Base-by-base conservation (phyloP, 2,329 filamentous ascomycete species). In the Elsinoe fawcettii region DNA sequence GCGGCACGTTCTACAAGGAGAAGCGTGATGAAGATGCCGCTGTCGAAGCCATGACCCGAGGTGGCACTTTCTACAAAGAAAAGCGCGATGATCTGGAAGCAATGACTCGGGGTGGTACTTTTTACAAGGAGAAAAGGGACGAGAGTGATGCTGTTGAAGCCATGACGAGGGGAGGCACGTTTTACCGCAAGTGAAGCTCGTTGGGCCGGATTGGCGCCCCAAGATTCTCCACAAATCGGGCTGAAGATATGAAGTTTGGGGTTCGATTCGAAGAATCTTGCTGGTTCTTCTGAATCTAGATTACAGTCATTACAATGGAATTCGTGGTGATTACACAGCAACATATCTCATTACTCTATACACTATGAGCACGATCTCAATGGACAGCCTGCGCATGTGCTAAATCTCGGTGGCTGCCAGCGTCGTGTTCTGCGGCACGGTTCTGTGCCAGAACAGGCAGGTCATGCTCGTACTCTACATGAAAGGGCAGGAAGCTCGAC, bases 71-170 rank as follows among this genome's bases (percentile, higher is more conserved):
- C 37, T 41, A 30, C 27, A 47, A n/a, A 8, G 43, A 25, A 9
- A 23, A 47, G 9, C 16, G 43, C 14, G 43, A 47, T 16, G 43
- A 20, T 47, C 8, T 47, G 18, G 43, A 47, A 16, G 43, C 43
- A 5, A 47, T 47, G 43, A 47, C 44, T 22, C 11, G 44, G 14
- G 44, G 44, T 11, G 44, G 44, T 8, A 47, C 44, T 12, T 47
- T 47, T 22, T 47, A 47, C 22, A 47, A 47, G 43, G 25, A 30
- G n/a, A n/a, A n/a, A n/a, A n/a, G n/a, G n/a, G n/a, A n/a, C n/a
- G n/a, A n/a, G n/a, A n/a, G n/a, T n/a, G n/a, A n/a, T n/a, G n/a
- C n/a, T n/a, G n/a, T n/a, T n/a, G n/a, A n/a, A n/a, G n/a, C n/a
- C 39, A 20, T 43, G 44, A 47, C 43, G 9, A 23, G 20, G 9